Base-by-base conservation (phyloP, 2,329 filamentous ascomycete genomes). In the Atkinsonella hypoxylon region DNA sequence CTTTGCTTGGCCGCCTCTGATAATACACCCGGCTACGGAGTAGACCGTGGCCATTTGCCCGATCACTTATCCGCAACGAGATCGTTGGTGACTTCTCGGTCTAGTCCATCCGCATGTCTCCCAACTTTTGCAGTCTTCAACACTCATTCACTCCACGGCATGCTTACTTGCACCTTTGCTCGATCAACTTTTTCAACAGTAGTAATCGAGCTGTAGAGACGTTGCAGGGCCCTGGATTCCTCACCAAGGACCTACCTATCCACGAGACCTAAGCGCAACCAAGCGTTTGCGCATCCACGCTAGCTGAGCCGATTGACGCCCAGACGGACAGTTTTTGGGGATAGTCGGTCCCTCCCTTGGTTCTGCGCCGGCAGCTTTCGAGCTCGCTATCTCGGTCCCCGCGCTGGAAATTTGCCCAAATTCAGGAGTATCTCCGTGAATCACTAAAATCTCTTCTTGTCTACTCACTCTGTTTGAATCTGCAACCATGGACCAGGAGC, bases 401-500 rank as follows among this genome's bases (percentile, higher is more conserved):
- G 22, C 38, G 13, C 44, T 15, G n/a, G 18, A 26, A 6, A 6
- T 26, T n/a, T n/a, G n/a, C n/a, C n/a, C n/a, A n/a, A 32, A 7
- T 32, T 32, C 31, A 7, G 6, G 31, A 32, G 12, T 32, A 32
- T 11, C 32, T 12, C 32, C 9, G 32, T 15, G 12, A 17, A 13
- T 36, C 36, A 10, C 17, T 41, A 20, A 32, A 22, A 15, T 44
- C 38, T 5, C 7, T 34, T 20, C n/a, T n/a, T n/a, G 7, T 11
- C 18, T 22, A 26, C 30, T 8, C 22, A 13, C 15, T 45, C 32
- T 5, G 22, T 34, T 17, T 18, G 9, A 47, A n/a, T 30, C 30
- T 18, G 22, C 41, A 48, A 44, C 38, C 41, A 65, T 66, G 64
- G 62, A 65, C 2, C 59, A 64, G 17, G 59, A 64, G 11, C 18